Conservation (phyloP, 768 basidiomycete species). For the Lentinula aciculospora region DNA sequence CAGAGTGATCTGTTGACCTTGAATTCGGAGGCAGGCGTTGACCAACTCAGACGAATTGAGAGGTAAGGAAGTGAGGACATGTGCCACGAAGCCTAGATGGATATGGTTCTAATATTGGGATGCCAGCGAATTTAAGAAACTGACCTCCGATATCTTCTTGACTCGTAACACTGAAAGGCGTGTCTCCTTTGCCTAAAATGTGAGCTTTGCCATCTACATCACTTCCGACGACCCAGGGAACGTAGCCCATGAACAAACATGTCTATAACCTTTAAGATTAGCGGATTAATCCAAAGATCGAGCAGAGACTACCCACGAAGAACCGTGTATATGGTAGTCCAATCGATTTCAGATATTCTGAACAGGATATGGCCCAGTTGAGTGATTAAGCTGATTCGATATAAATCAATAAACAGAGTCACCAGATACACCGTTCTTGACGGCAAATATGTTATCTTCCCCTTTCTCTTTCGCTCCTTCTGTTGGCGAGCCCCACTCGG, state of each 20-base stretch:
- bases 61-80: constrained; percentile 26
- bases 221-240: constrained; percentile 19
- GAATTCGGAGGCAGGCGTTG: constrained; percentile 25
- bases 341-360: constrained; percentile 23
- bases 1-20: constrained; percentile 26
- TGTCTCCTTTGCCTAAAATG: constrained; percentile 23
- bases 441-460: constrained; percentile 12
- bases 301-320: constrained; percentile 18
- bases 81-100: constrained; percentile 24
- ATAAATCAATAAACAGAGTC: not conserved
- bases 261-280: constrained; percentile 24
- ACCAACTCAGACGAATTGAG: constrained; percentile 14
- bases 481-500: constrained; percentile 30
- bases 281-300: not conserved
- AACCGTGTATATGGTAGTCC: constrained; percentile 24
- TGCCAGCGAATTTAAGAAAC: not conserved
- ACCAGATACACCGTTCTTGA: constrained; percentile 25
- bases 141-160: constrained; percentile 23
- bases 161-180: constrained; percentile 21
- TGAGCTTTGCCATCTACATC: constrained; percentile 20
- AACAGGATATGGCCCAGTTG: not conserved
- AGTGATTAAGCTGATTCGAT: not conserved
- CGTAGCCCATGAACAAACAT: constrained; percentile 11
- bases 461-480: constrained; percentile 20
- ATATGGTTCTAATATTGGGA: not conserved